A percentile compares a stretch with the other conserved stretches of the same genome.
Evolutionary conservation across 2,329 filamentous ascomycete genomes (phyloP).

Genomic region (Aureobasidium sp.): DNA sequence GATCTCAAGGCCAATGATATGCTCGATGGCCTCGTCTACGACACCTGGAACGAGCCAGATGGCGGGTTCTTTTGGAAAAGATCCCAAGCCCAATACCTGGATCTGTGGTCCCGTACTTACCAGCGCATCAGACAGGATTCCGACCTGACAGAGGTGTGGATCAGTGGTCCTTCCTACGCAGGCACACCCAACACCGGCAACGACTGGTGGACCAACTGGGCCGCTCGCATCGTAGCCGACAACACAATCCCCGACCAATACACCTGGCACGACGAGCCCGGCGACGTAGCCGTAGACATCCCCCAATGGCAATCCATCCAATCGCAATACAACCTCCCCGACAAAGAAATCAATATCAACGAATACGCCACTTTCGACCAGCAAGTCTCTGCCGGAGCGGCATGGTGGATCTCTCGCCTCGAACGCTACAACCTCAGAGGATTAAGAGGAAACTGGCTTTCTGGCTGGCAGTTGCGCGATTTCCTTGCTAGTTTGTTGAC

Average conservation of each 20-base stretch:
- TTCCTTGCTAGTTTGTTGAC: constrained; percentile 37
- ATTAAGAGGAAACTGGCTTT: constrained; percentile 42
- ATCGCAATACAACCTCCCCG: background rate
- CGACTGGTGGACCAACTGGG: constrained; percentile 38
- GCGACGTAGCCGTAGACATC: background rate
- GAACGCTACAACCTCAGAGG: constrained; percentile 40
- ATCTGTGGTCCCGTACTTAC: background rate
- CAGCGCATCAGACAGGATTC: background rate
- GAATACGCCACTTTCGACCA: constrained; percentile 40
- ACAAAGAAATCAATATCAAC: constrained; percentile 40
- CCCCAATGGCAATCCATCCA: background rate
- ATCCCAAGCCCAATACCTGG: background rate
- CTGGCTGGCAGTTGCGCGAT: constrained; percentile 37
- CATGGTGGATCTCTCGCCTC: constrained; percentile 42
- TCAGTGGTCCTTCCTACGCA: constrained; percentile 31
- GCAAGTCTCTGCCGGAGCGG: constrained; percentile 36
- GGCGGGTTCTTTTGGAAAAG: background rate
- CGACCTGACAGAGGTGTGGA: background rate
- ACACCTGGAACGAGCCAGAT: constrained; percentile 51
- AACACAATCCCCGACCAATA: constrained; percentile 39
- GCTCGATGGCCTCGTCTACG: constrained; percentile 35
- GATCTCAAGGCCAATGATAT: constrained; percentile 35
- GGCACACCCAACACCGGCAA: constrained; percentile 27
- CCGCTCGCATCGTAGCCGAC: constrained; percentile 31
- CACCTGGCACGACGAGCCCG: constrained; percentile 37